phyloP scores from a whole-genome alignment of 495 filamentous ascomycete species.

The Podospora comata region DNA sequence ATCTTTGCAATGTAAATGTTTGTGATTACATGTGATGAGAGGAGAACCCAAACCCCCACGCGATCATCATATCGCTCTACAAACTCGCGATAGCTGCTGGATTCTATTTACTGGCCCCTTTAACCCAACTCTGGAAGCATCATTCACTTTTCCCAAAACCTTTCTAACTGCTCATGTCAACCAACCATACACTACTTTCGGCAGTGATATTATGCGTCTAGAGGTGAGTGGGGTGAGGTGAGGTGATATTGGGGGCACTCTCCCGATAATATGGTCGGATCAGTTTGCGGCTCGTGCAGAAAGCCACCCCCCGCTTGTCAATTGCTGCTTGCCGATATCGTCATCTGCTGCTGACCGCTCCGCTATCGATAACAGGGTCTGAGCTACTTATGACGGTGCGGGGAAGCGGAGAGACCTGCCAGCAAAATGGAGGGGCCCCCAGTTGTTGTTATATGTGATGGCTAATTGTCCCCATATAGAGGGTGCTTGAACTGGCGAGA shows the following conservation, averaged over 20 bases:
- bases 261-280: background rate
- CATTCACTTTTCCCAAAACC: too few relatives aligned
- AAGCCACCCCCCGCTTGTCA: slow-evolving; percentile 8
- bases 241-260: background rate
- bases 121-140: too few relatives aligned
- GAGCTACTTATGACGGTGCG: background rate
- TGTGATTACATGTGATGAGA: background rate
- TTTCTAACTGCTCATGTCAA: too few relatives aligned
- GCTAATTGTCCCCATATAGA: background rate
- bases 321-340: background rate
- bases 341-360: background rate
- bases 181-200: background rate
- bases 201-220: background rate
- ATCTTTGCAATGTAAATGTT: background rate
- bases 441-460: background rate
- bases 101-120: too few relatives aligned
- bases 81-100: too few relatives aligned
- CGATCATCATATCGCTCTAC: too few relatives aligned
- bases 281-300: background rate
- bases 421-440: background rate
- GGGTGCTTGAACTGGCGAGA: background rate
- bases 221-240: background rate
- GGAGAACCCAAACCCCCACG: too few relatives aligned
- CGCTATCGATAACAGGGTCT: background rate
- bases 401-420: slow-evolving; percentile 2